phyloP scores from a whole-genome alignment of 2,329 filamentous ascomycete genomes.

The Colletotrichum musae region DNA sequence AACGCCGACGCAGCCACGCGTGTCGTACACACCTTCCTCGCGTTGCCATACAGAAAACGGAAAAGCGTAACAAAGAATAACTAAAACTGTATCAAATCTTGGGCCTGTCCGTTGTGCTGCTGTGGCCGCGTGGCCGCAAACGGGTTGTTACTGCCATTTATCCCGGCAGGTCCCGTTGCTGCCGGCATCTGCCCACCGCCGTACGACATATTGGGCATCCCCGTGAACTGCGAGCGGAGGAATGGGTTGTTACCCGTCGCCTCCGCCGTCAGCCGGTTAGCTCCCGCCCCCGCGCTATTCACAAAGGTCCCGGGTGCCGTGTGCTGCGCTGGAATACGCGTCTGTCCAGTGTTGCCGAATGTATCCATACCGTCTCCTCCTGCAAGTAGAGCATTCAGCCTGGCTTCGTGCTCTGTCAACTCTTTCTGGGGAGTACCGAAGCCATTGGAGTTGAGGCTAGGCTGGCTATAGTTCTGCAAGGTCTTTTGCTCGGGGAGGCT shows the following conservation, averaged over 20 bases:
- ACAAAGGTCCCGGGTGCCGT: constrained; percentile 96
- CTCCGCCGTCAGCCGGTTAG: constrained; percentile 76
- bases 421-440: constrained; percentile 63
- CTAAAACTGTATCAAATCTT: constrained; percentile 77
- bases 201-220: constrained; percentile 75
- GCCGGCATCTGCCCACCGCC: constrained; percentile 63
- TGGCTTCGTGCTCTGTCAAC: constrained; percentile 76
- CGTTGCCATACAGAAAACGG: neutral
- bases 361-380: constrained; percentile 95
- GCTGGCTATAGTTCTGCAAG: constrained; percentile 70
- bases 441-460: constrained; percentile 46
- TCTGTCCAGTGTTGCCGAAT: constrained; percentile 95
- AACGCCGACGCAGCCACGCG: constrained; percentile 10
- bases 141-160: constrained; percentile 72
- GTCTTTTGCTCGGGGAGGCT: constrained; percentile 89
- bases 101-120: constrained; percentile 62
- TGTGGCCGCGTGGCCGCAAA: constrained; percentile 69
- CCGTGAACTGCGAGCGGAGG: constrained; percentile 85
- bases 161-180: constrained; percentile 69
- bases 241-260: constrained; percentile 93
- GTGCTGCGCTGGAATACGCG: constrained; percentile 96
- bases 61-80: neutral
- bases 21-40: neutral
- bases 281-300: constrained; percentile 91
- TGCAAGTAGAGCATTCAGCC: constrained; percentile 88